Evolutionary conservation across 305 asterid genomes (phyloP).

Genomic region (Plantago rigida): DNA sequence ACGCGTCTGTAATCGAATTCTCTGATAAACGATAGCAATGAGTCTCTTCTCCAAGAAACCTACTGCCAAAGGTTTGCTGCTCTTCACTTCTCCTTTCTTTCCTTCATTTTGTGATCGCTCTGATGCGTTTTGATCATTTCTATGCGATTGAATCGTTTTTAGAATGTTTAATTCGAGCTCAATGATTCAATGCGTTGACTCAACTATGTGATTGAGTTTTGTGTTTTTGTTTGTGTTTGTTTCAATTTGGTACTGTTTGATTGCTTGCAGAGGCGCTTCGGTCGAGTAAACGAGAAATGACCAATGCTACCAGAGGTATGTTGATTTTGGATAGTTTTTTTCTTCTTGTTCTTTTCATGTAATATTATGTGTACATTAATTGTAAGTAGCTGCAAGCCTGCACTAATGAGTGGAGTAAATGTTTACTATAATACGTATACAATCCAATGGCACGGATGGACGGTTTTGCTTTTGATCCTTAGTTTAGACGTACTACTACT

Average conservation of each 20-base stretch:
- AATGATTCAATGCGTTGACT: conserved; percentile 29
- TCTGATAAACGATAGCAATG: conserved; percentile 28
- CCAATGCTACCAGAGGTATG: conserved; percentile 62
- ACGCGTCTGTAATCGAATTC: too few species aligned
- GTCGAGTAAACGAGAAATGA: conserved; percentile 58
- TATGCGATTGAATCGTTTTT: conserved; percentile 3
- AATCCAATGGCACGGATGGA: too few species aligned
- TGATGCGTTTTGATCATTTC: not conserved
- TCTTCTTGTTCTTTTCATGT: not conserved
- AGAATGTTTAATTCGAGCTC: conserved; percentile 2
- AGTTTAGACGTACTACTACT: not conserved
- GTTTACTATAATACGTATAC: too few species aligned
- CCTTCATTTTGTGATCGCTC: not conserved
- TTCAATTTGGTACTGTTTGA: conserved; percentile 15
- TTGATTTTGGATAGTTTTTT: not conserved
- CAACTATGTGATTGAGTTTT: too few species aligned
- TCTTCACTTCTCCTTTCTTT: not conserved
- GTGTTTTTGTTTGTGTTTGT: too few species aligned
- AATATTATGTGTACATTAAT: not conserved
- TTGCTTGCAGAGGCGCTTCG: conserved; percentile 59
- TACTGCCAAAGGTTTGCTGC: conserved; percentile 47
- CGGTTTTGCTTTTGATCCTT: too few species aligned
- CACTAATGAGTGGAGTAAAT: too few species aligned
- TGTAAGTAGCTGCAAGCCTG: too few species aligned
- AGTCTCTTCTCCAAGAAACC: conserved; percentile 63